Conservation (phyloP, 495 filamentous ascomycete species). For the Aspergillus leporis region DNA sequence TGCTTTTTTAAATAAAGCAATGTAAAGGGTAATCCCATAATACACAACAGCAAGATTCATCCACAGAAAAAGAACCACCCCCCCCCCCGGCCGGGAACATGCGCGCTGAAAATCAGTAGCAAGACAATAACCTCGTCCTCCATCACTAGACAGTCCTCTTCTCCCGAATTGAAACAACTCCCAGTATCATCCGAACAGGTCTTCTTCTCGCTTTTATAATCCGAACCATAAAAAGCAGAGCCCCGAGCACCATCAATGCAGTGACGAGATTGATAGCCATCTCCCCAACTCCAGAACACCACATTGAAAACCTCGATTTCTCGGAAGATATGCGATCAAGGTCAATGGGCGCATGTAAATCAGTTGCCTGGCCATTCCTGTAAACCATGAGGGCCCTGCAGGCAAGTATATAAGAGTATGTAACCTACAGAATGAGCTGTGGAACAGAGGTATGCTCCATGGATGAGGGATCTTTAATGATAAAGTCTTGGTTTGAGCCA, state of each 20-base stretch:
- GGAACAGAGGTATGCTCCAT: not conserved
- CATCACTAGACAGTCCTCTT: not conserved
- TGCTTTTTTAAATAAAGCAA: too few relatives aligned
- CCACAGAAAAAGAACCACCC: too few relatives aligned
- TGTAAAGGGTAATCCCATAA: too few relatives aligned
- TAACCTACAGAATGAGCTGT: not conserved
- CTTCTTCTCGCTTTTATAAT: not conserved
- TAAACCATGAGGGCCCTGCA: not conserved
- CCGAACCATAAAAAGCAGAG: not conserved
- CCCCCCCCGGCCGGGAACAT: too few relatives aligned
- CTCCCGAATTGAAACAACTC: not conserved
- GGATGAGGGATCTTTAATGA: not conserved
- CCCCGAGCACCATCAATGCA: not conserved
- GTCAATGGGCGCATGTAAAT: not conserved
- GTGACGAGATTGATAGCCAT: not conserved
- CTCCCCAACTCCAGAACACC: not conserved
- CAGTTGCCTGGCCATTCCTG: not conserved
- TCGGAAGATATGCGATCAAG: not conserved
- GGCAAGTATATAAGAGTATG: not conserved
- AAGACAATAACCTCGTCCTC: not conserved
- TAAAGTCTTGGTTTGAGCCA: not conserved
- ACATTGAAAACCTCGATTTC: not conserved
- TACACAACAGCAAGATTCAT: too few relatives aligned
- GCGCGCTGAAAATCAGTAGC: too few relatives aligned
- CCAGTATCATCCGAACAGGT: not conserved